Percentiles rank a stretch among this genome's conserved stretches.
phyloP scores from a whole-genome alignment of 2,329 filamentous ascomycete genomes.

The Raffaelea arxii region DNA sequence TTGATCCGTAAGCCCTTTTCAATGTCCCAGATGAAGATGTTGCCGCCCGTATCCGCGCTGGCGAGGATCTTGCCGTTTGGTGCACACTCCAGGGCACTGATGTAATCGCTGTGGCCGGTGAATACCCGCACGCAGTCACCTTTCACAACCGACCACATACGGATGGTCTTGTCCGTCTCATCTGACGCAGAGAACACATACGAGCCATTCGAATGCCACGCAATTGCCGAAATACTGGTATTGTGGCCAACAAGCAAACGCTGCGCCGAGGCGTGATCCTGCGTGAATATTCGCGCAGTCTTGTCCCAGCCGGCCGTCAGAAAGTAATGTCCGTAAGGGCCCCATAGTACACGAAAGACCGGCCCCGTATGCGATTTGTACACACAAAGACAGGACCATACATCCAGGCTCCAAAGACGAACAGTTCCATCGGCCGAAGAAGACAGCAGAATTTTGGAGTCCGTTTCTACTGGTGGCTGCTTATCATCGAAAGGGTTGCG shows the following conservation, averaged over 20 bases:
- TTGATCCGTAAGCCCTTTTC: conserved; percentile 80
- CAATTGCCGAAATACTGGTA: conserved; percentile 79
- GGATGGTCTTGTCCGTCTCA: conserved; percentile 76
- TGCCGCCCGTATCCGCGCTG: conserved; percentile 77
- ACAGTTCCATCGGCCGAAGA: conserved; percentile 80
- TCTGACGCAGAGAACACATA: conserved; percentile 91
- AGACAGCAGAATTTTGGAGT: conserved; percentile 72
- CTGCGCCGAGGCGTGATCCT: conserved; percentile 82
- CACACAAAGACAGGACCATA: conserved; percentile 84
- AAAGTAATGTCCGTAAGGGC: conserved; percentile 93
- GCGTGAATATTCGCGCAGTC: conserved; percentile 82
- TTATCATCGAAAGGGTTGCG: conserved; percentile 42
- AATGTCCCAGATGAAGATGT: conserved; percentile 91
- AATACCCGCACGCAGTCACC: conserved; percentile 86
- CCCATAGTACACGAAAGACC: conserved; percentile 81
- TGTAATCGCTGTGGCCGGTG: conserved; percentile 79
- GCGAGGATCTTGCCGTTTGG: conserved; percentile 87
- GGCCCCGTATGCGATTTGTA: conserved; percentile 91
- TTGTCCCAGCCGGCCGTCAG: conserved; percentile 80
- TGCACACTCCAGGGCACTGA: conserved; percentile 76
- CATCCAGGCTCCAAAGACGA: conserved; percentile 85
- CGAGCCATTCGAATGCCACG: conserved; percentile 88
- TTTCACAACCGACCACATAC: conserved; percentile 93
- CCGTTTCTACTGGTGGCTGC: conserved; percentile 35
- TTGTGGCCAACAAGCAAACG: conserved; percentile 89